Conservation (phyloP, 768 basidiomycete genomes). For the Tricholomella constricta region DNA sequence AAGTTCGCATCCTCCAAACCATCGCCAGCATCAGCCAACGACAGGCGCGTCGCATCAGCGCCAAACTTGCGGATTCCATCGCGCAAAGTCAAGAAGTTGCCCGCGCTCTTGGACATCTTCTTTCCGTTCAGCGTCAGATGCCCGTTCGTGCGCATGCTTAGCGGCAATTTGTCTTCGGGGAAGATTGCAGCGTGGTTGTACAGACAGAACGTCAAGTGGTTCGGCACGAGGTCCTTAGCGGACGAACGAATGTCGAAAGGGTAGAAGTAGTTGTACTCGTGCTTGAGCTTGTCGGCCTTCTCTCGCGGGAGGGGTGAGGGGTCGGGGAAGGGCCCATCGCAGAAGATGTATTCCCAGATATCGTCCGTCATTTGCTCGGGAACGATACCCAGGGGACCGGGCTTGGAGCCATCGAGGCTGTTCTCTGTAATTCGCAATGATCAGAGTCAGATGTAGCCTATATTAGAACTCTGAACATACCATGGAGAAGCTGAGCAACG, state of each 20-base stretch:
- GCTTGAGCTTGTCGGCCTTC: conserved; percentile 82
- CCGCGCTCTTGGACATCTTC: conserved; percentile 98
- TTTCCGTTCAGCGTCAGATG: conserved; percentile 97
- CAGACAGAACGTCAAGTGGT: conserved; percentile 91
- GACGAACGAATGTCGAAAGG: conserved; percentile 98
- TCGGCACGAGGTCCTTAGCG: conserved; percentile 94
- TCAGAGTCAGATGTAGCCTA: neutral
- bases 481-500: conserved; percentile 86
- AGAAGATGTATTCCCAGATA: conserved; percentile 94
- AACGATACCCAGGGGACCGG: conserved; percentile 83
- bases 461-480: conserved; percentile 45
- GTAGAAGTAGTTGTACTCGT: conserved; percentile 96
- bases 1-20: conserved; percentile 99
- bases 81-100: conserved; percentile 89
- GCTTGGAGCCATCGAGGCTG: conserved; percentile 74
- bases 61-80: conserved; percentile 95
- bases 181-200: conserved; percentile 97
- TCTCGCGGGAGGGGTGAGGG: conserved; percentile 66
- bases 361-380: conserved; percentile 96
- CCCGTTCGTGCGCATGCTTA: conserved; percentile 92
- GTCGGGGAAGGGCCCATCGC: conserved; percentile 73
- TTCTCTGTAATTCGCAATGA: conserved; percentile 42
- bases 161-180: conserved; percentile 87
- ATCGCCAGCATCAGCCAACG: conserved; percentile 95
- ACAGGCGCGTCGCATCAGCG: conserved; percentile 90